A percentile compares a stretch with the other conserved stretches of the same genome.
Evolutionary conservation across 306 rosid species (phyloP).

Genomic region (Trifolium fragiferum): DNA sequence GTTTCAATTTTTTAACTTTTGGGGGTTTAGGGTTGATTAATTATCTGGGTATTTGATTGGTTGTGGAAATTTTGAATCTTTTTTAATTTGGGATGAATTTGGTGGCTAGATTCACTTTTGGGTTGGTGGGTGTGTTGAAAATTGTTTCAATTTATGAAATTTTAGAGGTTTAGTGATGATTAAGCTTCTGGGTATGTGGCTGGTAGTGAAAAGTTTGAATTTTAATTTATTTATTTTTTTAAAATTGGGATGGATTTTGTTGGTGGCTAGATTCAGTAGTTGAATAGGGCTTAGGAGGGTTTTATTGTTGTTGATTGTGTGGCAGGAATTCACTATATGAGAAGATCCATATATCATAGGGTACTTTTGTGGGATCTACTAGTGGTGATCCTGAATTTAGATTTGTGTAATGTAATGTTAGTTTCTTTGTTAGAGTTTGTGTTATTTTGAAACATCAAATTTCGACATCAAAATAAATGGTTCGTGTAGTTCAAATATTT

Average conservation of each 20-base stretch:
- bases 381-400: conserved; percentile 40
- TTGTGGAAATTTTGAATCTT: conserved; percentile 29
- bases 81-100: neutral
- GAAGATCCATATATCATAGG: conserved; percentile 27
- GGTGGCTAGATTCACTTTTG: conserved; percentile 15
- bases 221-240: too few relatives aligned
- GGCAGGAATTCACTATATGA: neutral
- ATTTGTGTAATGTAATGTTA: neutral
- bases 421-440: neutral
- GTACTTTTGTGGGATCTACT: conserved; percentile 25
- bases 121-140: conserved; percentile 8
- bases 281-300: neutral
- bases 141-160: conserved; percentile 16
- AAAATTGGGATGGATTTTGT: neutral
- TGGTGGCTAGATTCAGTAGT: neutral
- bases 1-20: conserved; percentile 9
- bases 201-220: neutral
- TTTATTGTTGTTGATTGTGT: conserved; percentile 2
- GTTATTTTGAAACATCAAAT: neutral
- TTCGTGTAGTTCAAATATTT: neutral
- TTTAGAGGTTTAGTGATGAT: neutral
- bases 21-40: conserved; percentile 32
- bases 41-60: conserved; percentile 17
- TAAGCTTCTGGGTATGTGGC: neutral
- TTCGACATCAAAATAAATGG: neutral